These are phyloP conservation scores for Epichloe typhina DNA, from an alignment of 2,329 filamentous ascomycete species.

Conservation along the genomic window DNA sequence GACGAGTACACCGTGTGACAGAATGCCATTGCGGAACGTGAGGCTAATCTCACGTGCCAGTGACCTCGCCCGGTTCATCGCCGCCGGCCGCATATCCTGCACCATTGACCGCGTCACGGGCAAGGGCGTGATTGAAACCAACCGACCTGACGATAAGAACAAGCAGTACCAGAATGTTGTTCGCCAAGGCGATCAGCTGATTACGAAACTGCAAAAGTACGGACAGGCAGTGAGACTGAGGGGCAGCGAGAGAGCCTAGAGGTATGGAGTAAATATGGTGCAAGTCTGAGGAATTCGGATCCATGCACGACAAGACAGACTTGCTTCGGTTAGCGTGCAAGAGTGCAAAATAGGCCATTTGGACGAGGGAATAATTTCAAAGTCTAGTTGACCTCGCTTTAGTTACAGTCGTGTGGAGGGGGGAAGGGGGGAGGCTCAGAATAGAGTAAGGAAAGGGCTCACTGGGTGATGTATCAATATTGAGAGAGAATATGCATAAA, in stretches of 20 bases:
- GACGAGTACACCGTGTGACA: not conserved
- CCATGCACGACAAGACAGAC: not conserved
- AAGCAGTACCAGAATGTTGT: conserved; percentile 98
- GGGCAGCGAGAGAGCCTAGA: conserved; percentile 79
- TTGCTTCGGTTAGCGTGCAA: no score
- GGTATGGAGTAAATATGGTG: not conserved
- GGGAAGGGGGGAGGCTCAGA: not conserved
- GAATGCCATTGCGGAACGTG: not conserved
- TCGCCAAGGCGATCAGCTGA: conserved; percentile 92
- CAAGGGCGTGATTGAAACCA: conserved; percentile 95
- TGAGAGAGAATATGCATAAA: not conserved
- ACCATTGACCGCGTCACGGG: conserved; percentile 95
- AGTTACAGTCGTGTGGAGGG: not conserved
- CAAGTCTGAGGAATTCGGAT: not conserved
- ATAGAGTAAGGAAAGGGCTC: not conserved
- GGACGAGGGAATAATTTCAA: not conserved
- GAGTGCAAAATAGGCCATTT: not conserved
- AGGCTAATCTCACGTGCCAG: conserved; percentile 27
- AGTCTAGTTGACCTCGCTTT: not conserved
- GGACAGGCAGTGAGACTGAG: conserved; percentile 89
- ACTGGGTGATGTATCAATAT: conserved; percentile 7
- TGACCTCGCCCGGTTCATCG: conserved; percentile 94
- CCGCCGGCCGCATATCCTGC: conserved; percentile 83
- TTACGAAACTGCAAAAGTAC: conserved; percentile 99
- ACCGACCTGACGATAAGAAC: conserved; percentile 97